Conservation (phyloP, 2,329 filamentous ascomycete species). For the Calonectria naviculata region DNA sequence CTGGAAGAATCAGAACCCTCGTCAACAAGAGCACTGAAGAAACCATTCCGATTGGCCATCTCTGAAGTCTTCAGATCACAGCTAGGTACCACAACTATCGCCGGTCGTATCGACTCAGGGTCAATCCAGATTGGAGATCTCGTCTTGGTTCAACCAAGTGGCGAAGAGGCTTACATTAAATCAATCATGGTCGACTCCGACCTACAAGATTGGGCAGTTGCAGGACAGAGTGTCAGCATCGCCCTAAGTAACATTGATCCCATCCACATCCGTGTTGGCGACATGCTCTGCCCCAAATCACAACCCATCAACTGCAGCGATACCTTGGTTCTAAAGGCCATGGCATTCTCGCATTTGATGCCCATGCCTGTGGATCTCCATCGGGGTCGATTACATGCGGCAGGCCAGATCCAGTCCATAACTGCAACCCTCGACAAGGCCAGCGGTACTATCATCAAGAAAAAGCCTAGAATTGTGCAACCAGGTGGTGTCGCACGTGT, state of each 20-base stretch:
- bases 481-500: conserved; percentile 83
- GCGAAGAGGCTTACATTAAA: conserved; percentile 84
- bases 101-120: conserved; percentile 87
- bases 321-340: conserved; percentile 82
- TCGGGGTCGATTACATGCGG: conserved; percentile 82
- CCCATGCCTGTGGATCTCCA: conserved; percentile 93
- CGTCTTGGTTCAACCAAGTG: conserved; percentile 82
- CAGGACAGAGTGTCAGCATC: conserved; percentile 89
- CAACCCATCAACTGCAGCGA: conserved; percentile 77
- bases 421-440: conserved; percentile 82
- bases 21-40: conserved; percentile 73
- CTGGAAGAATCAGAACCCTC: conserved; percentile 85
- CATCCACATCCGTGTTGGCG: conserved; percentile 83
- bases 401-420: conserved; percentile 79
- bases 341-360: conserved; percentile 90
- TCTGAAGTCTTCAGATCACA: conserved; percentile 87
- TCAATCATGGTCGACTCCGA: conserved; percentile 81
- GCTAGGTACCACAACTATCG: conserved; percentile 85
- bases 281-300: conserved; percentile 82
- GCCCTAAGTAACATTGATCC: conserved; percentile 88
- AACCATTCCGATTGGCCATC: conserved; percentile 87
- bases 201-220: conserved; percentile 87
- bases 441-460: conserved; percentile 80
- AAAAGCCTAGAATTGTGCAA: conserved; percentile 85
- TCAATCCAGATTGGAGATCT: conserved; percentile 86